Conservation (phyloP, 768 basidiomycete genomes). For the Hygrophoropsis aurantiaca region DNA sequence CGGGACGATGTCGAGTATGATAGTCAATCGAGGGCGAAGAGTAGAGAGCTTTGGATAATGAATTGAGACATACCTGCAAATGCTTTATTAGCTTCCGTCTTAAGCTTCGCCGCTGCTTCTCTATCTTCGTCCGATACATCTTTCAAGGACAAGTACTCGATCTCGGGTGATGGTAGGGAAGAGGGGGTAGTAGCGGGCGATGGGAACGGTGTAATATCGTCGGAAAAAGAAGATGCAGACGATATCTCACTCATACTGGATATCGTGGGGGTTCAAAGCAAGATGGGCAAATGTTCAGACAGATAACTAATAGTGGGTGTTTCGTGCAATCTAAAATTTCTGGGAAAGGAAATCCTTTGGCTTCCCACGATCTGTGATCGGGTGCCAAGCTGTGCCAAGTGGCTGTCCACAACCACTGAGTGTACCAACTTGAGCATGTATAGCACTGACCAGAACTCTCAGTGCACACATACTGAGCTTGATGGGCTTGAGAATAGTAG, state of each 20-base stretch:
- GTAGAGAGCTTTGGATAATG: not conserved
- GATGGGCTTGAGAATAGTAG: no score
- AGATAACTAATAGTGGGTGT: no score
- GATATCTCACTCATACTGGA: slow-evolving; percentile 24
- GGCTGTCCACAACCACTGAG: no score
- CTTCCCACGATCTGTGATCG: slow-evolving; percentile 28
- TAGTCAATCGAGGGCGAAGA: no score
- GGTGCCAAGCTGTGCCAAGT: slow-evolving; percentile 14
- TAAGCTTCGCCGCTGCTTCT: slow-evolving; percentile 67
- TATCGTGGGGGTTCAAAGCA: not conserved
- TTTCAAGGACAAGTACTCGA: slow-evolving; percentile 49
- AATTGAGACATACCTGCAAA: slow-evolving; percentile 58
- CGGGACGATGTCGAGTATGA: no score
- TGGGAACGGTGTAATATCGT: slow-evolving; percentile 41
- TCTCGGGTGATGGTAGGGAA: slow-evolving; percentile 58
- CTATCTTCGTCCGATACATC: slow-evolving; percentile 73
- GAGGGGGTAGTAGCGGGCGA: slow-evolving; percentile 54
- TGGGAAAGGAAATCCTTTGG: slow-evolving; percentile 12
- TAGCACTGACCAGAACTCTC: no score
- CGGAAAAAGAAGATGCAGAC: slow-evolving; percentile 25
- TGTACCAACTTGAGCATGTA: no score
- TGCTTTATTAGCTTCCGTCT: slow-evolving; percentile 85
- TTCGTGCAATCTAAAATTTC: slow-evolving; percentile 5
- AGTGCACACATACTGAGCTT: no score
- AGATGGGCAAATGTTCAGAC: not conserved